Percentiles rank a stretch among this genome's conserved stretches.
These are phyloP conservation scores for Calonectria hawksworthii DNA, from an alignment of 2,329 filamentous ascomycete genomes.

Conservation along the genomic window DNA sequence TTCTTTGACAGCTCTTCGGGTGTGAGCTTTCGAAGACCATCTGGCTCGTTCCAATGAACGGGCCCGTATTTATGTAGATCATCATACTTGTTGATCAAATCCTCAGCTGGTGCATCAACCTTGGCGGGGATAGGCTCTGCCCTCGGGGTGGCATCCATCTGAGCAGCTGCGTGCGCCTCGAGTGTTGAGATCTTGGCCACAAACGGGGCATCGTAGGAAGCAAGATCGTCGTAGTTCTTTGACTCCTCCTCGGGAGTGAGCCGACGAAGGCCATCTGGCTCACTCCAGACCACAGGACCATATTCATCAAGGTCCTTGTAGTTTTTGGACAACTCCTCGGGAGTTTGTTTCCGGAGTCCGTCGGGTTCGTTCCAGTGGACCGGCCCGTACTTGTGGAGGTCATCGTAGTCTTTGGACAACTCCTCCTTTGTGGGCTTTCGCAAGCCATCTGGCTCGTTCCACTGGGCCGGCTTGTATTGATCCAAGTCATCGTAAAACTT, in stretches of 20 bases:
- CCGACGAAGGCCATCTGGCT: slow-evolving; percentile 48
- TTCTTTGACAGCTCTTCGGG: slow-evolving; percentile 53
- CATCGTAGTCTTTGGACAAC: slow-evolving; percentile 53
- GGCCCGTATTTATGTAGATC: slow-evolving; percentile 59
- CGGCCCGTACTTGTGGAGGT: slow-evolving; percentile 51
- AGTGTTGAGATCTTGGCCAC: slow-evolving; percentile 50
- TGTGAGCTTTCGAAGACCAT: slow-evolving; percentile 54
- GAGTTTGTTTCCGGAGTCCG: slow-evolving; percentile 46
- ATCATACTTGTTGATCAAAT: slow-evolving; percentile 52
- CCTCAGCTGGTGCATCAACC: slow-evolving; percentile 47
- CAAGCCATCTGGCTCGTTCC: slow-evolving; percentile 54
- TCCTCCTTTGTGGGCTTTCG: slow-evolving; percentile 49
- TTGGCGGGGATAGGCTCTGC: slow-evolving; percentile 55
- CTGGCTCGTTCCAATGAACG: slow-evolving; percentile 54
- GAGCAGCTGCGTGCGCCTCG: slow-evolving; percentile 45
- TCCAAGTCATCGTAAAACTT: slow-evolving; percentile 57
- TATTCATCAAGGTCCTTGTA: slow-evolving; percentile 60
- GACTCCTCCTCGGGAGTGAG: slow-evolving; percentile 48
- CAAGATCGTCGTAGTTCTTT: slow-evolving; percentile 52
- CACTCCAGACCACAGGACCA: slow-evolving; percentile 47
- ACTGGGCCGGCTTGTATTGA: slow-evolving; percentile 51
- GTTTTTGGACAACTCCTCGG: slow-evolving; percentile 52
- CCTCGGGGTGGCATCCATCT: slow-evolving; percentile 48
- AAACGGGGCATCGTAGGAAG: slow-evolving; percentile 52
- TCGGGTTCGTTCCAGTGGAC: slow-evolving; percentile 50